Evolutionary conservation across 1,284 basidiomycete genomes (phyloP).

Genomic region (Irpex sp.): DNA sequence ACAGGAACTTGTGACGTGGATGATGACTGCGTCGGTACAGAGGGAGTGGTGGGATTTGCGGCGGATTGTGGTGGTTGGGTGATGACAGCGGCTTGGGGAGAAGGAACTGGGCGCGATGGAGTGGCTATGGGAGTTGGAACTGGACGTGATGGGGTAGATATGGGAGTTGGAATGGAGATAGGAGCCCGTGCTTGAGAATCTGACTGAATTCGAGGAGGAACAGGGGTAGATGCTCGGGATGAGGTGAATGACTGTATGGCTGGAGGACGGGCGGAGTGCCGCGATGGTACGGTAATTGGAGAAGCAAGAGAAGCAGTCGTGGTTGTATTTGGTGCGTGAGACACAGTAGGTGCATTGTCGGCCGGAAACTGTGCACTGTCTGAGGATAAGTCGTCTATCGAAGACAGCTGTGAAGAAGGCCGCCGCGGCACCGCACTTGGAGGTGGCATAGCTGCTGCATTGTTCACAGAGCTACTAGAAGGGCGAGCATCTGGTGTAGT

Average conservation of each 20-base stretch:
- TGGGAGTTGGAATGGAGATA: conserved; percentile 2
- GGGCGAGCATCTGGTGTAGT: conserved; percentile 16
- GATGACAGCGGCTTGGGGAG: neutral
- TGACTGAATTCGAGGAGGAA: neutral
- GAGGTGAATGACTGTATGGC: conserved; percentile 1
- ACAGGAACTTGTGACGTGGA: neutral
- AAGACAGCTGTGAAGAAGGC: neutral
- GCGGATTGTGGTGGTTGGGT: neutral
- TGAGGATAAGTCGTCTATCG: neutral
- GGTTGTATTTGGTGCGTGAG: too few species aligned
- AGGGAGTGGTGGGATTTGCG: neutral
- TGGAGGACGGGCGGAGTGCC: conserved; percentile 6
- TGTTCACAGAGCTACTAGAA: conserved; percentile 1
- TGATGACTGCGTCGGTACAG: too few species aligned
- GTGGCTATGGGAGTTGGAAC: conserved; percentile 9
- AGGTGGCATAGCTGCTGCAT: conserved; percentile 17
- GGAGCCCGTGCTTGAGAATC: neutral
- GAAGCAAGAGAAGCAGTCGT: neutral
- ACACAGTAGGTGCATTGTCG: neutral
- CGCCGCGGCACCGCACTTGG: conserved; percentile 17
- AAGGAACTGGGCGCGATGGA: conserved; percentile 3
- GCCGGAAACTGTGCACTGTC: neutral
- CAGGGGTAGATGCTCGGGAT: neutral
- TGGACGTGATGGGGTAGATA: conserved; percentile 6
- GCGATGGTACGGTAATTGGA: conserved; percentile 7